Evolutionary conservation across 2,329 filamentous ascomycete species (phyloP), one percentile per base, ranked within the genome.

Genomic region (Tolypocladium endophyticum): DNA sequence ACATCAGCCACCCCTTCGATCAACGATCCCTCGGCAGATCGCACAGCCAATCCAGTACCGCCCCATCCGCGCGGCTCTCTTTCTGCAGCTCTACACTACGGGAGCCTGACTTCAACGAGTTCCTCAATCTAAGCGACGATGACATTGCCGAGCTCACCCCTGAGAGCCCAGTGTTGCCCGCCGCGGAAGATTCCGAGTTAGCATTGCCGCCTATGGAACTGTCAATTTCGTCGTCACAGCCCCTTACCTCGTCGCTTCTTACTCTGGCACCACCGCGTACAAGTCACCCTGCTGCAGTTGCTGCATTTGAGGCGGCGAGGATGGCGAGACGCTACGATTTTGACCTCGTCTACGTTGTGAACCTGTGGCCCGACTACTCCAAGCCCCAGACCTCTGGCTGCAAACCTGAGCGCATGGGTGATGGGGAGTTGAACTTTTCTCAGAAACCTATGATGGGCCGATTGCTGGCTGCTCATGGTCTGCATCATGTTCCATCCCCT

Each of bases 321-420:
- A 82, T 86, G 45, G 82, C 83, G 6, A 76, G 73, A 4, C 77
- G 78, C 58, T 83, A 83, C 68, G 75, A 81, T 58, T 84, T 86
- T 58, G 80, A 84, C 63, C 73, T 85, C 30, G 75, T 85, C 16
- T 86, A 85, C 63, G 77, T 85, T 36, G 78, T 84, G 62, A 84
- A 81, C 62, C 71, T 85, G 18, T 84, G 82, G 82, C 81, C 82
- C 28, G 68, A 70, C 28, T 60, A 63, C 55, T 62, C 63, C 20
- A 61, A 57, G 36, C 36, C 59, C 41, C 60, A 55, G 20, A 60
- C 54, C 14, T 61, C 64, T 14, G 57, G 54, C 5, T 47, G 60
- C 20, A 62, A 59, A n/a, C 47, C 59, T 8, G 35, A 61, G 14
- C 25, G 58, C 38, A 60, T 56, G 45, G 57, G 62, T 12, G 50